A percentile compares a stretch with the other conserved stretches of the same genome.
Conservation (phyloP, 192 early-diverging fungal genomes). For the Chytriomyces sp. region DNA sequence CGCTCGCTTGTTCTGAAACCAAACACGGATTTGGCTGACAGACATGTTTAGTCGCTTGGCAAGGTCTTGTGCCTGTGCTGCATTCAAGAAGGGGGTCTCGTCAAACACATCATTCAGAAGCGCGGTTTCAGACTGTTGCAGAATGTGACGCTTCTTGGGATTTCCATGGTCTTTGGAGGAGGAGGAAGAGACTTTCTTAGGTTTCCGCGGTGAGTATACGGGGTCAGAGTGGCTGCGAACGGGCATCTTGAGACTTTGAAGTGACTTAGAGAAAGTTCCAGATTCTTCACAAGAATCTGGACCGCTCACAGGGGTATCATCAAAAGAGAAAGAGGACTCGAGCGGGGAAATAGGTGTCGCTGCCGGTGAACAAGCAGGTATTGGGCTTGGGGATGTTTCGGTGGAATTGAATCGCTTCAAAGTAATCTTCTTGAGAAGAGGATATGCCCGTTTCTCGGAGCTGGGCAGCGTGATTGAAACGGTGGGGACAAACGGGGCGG, state of each 20-base stretch:
- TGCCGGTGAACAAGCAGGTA: neutral
- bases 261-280: neutral
- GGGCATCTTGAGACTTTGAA: neutral
- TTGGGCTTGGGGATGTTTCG: neutral
- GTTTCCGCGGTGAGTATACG: neutral
- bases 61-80: constrained; percentile 72
- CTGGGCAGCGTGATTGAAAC: neutral
- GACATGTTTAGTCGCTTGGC: constrained; percentile 84
- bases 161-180: neutral
- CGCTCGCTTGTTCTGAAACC: constrained; percentile 92
- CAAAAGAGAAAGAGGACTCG: neutral
- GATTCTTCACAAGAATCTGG: neutral
- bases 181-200: neutral
- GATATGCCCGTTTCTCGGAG: neutral
- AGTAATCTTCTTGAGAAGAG: neutral
- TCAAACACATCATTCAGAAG: constrained; percentile 76
- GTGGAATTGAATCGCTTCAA: too few relatives aligned
- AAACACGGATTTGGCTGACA: constrained; percentile 90
- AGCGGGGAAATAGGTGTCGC: neutral
- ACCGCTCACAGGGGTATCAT: neutral
- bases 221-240: neutral
- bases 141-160: constrained; percentile 22
- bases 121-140: neutral
- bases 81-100: constrained; percentile 82
- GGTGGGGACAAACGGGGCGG: neutral